Conservation (phyloP, 768 basidiomycete species). For the Lepiota venenata region DNA sequence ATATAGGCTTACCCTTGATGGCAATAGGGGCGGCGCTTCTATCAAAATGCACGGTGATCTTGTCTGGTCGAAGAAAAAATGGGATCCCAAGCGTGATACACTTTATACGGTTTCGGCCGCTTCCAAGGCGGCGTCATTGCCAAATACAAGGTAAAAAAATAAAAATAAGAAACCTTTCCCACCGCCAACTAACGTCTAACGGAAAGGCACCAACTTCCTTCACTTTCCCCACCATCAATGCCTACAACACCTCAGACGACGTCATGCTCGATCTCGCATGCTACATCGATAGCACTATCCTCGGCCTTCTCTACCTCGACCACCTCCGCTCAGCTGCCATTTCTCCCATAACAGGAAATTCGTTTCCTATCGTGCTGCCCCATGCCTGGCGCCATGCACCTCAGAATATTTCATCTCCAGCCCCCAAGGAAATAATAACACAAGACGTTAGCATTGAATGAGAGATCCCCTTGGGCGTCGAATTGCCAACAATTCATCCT, state of each 20-base stretch:
- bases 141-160: too few species aligned
- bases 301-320: conserved; percentile 4
- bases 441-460: not conserved
- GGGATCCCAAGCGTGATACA: too few species aligned
- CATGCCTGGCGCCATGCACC: not conserved
- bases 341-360: not conserved
- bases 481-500: not conserved
- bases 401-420: not conserved
- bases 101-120: too few species aligned
- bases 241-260: conserved; percentile 3
- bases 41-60: not conserved
- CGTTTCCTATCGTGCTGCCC: conserved; percentile 1
- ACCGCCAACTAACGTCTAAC: too few species aligned
- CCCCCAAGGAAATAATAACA: not conserved
- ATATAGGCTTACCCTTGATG: not conserved
- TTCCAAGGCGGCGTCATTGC: too few species aligned
- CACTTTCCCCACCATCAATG: conserved; percentile 7
- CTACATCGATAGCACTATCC: too few species aligned
- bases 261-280: too few species aligned
- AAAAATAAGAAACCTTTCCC: too few species aligned
- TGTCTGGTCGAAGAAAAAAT: not conserved
- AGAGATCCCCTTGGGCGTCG: not conserved
- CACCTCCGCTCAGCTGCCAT: not conserved
- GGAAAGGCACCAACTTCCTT: not conserved
- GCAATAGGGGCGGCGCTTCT: not conserved